Base-by-base conservation (phyloP, 2,329 filamentous ascomycete genomes). In the Microdochium nivale region DNA sequence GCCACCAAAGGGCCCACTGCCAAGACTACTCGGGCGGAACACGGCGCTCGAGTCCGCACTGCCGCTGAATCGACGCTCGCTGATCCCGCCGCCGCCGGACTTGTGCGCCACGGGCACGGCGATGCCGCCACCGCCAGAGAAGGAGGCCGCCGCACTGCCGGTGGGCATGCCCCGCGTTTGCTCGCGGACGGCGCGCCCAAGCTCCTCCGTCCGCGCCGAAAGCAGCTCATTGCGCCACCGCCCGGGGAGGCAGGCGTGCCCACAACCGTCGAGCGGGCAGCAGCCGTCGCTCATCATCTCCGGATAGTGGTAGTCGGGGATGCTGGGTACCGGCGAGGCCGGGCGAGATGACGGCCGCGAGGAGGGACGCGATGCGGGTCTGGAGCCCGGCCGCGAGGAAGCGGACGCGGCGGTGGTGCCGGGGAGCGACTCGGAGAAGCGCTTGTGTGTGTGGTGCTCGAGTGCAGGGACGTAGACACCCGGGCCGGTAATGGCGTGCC, bases 251-350 rank as follows among this genome's bases (percentile, higher is more conserved):
- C 82, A 86, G 25, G 79, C 78, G 58, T 86, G 82, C 2, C 81
- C 77, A 60, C 82, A 86, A 0, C 82, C 81, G 55, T 84, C 80
- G n/a, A 83, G 65, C 1, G 82, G 81, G 56, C 82, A 86, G 62
- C 76, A 83, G 0, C 82, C 82, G 48, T 76, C 79, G 30, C 75
- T 76, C 56, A 63, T 72, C 9, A 68, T 65, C 19, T 69, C 69
- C 1, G 62, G 62, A 1, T 61, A 67, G 47, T 60, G 54, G 11
- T 60, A 54, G 48, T 65, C 61, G 19, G 32, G 14, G 10, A 51
- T 13, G 25, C 23, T 48, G 24, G 51, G 57, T 7, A 44, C 21
- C 40, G 57, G 2, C 54, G 53, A 8, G 3, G 48, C 30, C n/a
- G 30, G 30, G 3, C 30, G n/a, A 3, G 48, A 35, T 11, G 33